Percentiles rank a stretch among this genome's conserved stretches.
Evolutionary conservation across 345 rosid species (phyloP).

Genomic region (Eucalyptus tenuipes): DNA sequence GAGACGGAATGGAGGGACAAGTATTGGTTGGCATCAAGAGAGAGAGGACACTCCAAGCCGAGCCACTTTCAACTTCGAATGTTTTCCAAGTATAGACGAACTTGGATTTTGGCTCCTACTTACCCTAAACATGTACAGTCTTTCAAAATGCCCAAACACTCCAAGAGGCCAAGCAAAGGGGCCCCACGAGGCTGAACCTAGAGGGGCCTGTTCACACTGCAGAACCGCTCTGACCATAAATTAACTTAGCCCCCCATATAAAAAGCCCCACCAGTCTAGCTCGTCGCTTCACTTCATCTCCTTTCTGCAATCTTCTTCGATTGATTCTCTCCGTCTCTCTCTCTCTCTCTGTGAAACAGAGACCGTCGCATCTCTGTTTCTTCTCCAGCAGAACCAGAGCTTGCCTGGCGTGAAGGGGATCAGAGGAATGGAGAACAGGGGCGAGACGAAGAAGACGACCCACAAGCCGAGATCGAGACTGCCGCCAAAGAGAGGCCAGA

Average conservation of each 20-base stretch:
- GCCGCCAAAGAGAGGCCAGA: conserved; percentile 7
- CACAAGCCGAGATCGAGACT: not conserved
- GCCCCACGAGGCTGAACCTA: not conserved
- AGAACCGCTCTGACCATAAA: not conserved
- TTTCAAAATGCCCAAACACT: not conserved
- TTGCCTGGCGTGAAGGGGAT: not conserved
- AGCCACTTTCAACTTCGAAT: not conserved
- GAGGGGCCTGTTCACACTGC: not conserved
- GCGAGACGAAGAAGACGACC: not conserved
- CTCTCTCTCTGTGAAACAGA: not conserved
- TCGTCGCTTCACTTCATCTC: not conserved
- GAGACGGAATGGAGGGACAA: not conserved
- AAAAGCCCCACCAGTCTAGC: not conserved
- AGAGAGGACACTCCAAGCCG: not conserved
- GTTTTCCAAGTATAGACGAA: not conserved
- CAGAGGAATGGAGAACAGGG: not conserved
- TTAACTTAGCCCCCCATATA: not conserved
- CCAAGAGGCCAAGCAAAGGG: not conserved
- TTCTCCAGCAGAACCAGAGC: not conserved
- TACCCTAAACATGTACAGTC: not conserved
- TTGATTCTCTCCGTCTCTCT: not conserved
- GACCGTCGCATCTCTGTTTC: not conserved
- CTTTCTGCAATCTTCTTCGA: not conserved
- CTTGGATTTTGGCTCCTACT: not conserved
- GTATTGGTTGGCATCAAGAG: not conserved